Base-by-base conservation (phyloP, 768 basidiomycete species). In the Mycena albidolilacea region DNA sequence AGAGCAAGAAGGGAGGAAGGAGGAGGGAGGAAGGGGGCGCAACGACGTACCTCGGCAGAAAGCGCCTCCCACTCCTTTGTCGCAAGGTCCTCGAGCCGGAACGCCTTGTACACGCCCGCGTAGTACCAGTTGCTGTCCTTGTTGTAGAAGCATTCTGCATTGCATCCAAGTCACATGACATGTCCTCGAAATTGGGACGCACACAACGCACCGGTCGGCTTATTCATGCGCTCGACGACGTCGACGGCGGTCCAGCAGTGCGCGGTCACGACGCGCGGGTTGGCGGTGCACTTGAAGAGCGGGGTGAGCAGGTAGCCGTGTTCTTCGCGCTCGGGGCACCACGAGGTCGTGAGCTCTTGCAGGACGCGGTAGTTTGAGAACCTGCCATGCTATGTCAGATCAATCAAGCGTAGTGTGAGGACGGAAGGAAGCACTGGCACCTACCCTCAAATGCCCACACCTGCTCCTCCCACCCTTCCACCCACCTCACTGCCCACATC, bases 271-370 rank as follows among this genome's bases (percentile, higher is more conserved):
- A 93, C 91, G 44, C 92, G 90, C n/a, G 93, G 93, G 77, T 94
- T 95, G 35, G 94, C 95, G 81, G 78, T 91, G 78, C 94, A 95
- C 77, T 93, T 94, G 86, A 91, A 95, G 14, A 88, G 78, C 0
- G 94, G 93, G 1, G 90, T 86, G 65, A 95, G 89, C 79, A 91
- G 90, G 77, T 92, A 95, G 4, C 94, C 94, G 68, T 95, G 93
- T 74, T 95, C 94, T 83, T 95, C 94, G 63, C 91, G 90, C 58
- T 93, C 93, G 3, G 92, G 89, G 77, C 94, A 95, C 94, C 94
- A 95, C 46, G 86, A 85, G 3, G 94, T 94, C 19, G 91, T 94
- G 7, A 84, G 79, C 69, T 90, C 88, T 66, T 92, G 89, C 48
- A 95, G 84, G 52, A 93, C 86, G 57, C 90, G 89, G 78, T 94